These are phyloP conservation scores for Malbranchea zuffiana DNA, from an alignment of 2,329 filamentous ascomycete species.

Conservation along the genomic window DNA sequence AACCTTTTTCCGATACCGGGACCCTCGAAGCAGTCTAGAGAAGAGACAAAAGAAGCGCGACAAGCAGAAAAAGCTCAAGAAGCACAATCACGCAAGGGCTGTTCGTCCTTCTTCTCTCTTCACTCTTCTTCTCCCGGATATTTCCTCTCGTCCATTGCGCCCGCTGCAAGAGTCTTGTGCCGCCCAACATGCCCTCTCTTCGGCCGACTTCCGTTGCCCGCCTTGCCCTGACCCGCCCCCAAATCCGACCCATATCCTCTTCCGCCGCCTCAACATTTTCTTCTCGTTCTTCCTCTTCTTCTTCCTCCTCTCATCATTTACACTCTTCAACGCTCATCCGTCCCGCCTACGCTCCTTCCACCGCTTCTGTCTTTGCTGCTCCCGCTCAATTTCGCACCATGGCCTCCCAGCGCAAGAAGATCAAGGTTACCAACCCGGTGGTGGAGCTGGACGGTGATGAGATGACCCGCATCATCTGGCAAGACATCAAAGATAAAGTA, in stretches of 20 bases:
- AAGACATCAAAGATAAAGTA: slow-evolving; percentile 93
- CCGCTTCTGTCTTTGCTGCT: slow-evolving; percentile 20
- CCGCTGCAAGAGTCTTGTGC: no score
- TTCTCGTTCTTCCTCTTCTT: slow-evolving; percentile 12
- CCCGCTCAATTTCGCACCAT: slow-evolving; percentile 32
- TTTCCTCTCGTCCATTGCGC: no score
- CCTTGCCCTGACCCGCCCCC: slow-evolving; percentile 22
- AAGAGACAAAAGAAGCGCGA: no score
- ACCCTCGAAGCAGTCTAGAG: no score
- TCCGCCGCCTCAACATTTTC: slow-evolving; percentile 12
- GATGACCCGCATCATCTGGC: slow-evolving; percentile 99
- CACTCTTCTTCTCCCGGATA: no score
- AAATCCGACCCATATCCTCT: slow-evolving; percentile 5
- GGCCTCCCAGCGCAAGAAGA: slow-evolving; percentile 55
- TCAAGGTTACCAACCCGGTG: slow-evolving; percentile 98
- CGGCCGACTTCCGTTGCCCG: slow-evolving; percentile 32
- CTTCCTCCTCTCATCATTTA: slow-evolving; percentile 18
- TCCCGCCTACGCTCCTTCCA: slow-evolving; percentile 15
- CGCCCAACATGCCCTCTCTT: slow-evolving; percentile 30
- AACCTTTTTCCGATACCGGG: no score
- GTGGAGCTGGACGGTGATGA: slow-evolving; percentile 90
- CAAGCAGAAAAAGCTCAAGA: no score
- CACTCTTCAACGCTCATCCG: slow-evolving; percentile 21
- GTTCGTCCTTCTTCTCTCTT: no score
- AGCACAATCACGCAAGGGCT: no score